Base-by-base conservation (phyloP, 176 grass and related monocot genomes). In the Oropetium thomaeum region DNA sequence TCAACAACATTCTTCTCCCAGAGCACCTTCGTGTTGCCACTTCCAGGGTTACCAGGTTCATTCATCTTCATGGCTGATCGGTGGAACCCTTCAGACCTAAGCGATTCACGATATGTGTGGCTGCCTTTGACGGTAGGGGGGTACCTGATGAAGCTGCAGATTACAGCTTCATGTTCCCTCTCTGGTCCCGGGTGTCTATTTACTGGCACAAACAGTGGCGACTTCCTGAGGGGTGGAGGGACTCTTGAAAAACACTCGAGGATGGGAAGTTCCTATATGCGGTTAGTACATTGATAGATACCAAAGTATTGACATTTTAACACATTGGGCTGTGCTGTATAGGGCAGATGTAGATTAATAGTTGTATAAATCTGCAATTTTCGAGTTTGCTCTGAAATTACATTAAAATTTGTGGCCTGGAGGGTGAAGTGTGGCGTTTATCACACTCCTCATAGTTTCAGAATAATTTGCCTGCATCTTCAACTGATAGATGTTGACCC, bases 11-110 rank as follows among this genome's bases (percentile, higher is more conserved):
- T 92, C 78, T 99, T 99, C 73, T 84, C 96, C 10, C 96, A 99
- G 67, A 92, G 96, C 64, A 99, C 92, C 40, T 99, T 90, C 5
- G 92, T 99, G n/a, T 8, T 92, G 35, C 92, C 96, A 4, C 23
- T 99, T 60, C 81, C 71, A 63, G 96, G 89, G 5, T 65, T 99
- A 16, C 78, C 85, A 1, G 92, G 92, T 15, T 83, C 88, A 39
- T 99, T 99, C 78, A 89, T 99, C 51, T 99, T 99, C 77, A 99
- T 99, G 92, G 96, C 96, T 0, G 96, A 99, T 63, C 87, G 96
- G 51, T 99, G 96, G 96, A 99, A 90, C 65, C 96, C 96, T 10
- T 83, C 96, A 0, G 83, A 96, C 10, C 86, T 99, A 62, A 84
- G 48, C 34, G 87, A 99, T 77, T 99, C 96, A 0, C 88, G 96